Evolutionary conservation across 768 basidiomycete species (phyloP), one percentile per base, ranked within the genome.

Genomic region (Pholiota conissans): DNA sequence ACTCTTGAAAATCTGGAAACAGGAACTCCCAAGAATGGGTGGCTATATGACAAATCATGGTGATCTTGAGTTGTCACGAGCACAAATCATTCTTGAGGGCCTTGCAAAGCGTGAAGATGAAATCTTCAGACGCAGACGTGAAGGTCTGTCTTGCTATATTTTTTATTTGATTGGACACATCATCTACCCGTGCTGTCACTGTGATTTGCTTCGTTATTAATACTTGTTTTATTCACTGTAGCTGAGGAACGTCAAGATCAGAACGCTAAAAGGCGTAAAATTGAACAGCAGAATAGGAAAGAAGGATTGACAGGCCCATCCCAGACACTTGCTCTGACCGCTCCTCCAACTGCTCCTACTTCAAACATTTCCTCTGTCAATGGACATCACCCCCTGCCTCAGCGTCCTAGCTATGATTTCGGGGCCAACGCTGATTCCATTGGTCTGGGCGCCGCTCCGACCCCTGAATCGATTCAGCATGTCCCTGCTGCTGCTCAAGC

Each of bases 1-100:
- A 56, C 78, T 99, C 60, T 76, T 99, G 70, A 89, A 84, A 73
- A 98, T 99, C 49, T 99, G 97, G 97, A 94, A 91, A 74, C 80
- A 80, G 74, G 93, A 95, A 71, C 78, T 99, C 35, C 87, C 92
- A 32, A 83, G 90, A 67, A 98, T 99, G 97, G 96, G 95, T 52
- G 97, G 97, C 46, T 99, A 98, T 75, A 67, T 98, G 67, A 95
- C 96, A 49, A 88, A 97, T 68, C 89, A 97, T 73, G 97, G 97
- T 56, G 82, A 84, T 66, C 81, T 98, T 71, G 89, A 93, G 70
- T 77, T 98, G 61, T 76, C 83, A 49, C 81, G 95, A 73, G 92
- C 89, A 48, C 90, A 97, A 77, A 87, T 98, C 68, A 97, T 99
- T 67, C 84, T 99, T 72, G 92, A 96, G 72, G 95, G 95, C 58